Percentiles rank a stretch among this genome's conserved stretches.
Evolutionary conservation across 257 asterid genomes (phyloP).

Genomic region (Apocynum venetum): DNA sequence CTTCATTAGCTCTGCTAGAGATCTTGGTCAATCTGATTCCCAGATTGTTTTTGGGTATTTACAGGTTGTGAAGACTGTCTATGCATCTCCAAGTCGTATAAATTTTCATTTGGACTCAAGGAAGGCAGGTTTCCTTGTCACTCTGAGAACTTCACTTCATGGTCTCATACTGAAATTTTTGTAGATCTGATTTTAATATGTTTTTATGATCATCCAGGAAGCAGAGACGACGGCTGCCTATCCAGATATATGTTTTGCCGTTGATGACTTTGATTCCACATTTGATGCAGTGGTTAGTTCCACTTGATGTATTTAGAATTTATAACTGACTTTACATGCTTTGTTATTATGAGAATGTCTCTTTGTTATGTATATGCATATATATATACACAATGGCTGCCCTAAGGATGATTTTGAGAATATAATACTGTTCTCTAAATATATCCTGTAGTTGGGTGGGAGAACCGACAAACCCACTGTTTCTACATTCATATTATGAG

Average conservation of each 20-base stretch:
- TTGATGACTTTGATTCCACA: slow-evolving; percentile 96
- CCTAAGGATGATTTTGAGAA: not conserved
- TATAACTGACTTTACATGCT: not conserved
- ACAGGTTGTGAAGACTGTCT: slow-evolving; percentile 96
- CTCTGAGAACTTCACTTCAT: slow-evolving; percentile 12
- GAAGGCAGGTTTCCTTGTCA: slow-evolving; percentile 56
- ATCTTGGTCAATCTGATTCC: slow-evolving; percentile 1
- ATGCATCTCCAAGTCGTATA: slow-evolving; percentile 97
- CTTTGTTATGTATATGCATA: not conserved
- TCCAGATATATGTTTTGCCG: slow-evolving; percentile 98
- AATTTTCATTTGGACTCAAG: slow-evolving; percentile 94
- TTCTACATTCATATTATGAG: not conserved
- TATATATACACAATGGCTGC: not conserved
- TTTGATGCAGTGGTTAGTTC: slow-evolving; percentile 89
- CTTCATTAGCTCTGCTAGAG: not conserved
- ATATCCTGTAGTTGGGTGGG: not conserved
- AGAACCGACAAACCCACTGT: not conserved
- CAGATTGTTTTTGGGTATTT: slow-evolving; percentile 5
- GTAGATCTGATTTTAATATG: slow-evolving; percentile 19
- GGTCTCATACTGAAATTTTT: slow-evolving; percentile 8
- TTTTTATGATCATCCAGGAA: slow-evolving; percentile 53
- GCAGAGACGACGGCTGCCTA: slow-evolving; percentile 88
- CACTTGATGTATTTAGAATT: slow-evolving; percentile 2
- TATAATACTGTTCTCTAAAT: not conserved
- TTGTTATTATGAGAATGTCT: not conserved